These are phyloP conservation scores for Coniosporium apollinis DNA, from an alignment of 495 filamentous ascomycete species.

Conservation along the genomic window DNA sequence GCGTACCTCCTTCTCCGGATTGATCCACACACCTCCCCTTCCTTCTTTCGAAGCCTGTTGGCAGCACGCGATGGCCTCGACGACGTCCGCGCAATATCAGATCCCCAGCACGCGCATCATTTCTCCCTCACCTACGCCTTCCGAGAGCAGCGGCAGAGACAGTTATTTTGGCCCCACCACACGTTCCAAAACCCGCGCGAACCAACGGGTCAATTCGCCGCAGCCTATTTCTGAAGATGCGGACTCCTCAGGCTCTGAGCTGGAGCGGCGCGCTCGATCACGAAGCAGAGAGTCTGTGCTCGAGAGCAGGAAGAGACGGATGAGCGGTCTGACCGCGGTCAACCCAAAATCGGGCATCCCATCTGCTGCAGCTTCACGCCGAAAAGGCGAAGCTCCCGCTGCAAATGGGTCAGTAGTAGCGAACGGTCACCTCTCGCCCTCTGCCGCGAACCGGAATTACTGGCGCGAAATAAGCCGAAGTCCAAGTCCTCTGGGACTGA, in stretches of 20 bases:
- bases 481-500: conserved; percentile 81
- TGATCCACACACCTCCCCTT: conserved; percentile 12
- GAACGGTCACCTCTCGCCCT: conserved; percentile 61
- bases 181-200: conserved; percentile 16
- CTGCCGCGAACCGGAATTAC: conserved; percentile 33
- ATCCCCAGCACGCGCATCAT: conserved; percentile 27
- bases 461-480: conserved; percentile 75
- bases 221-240: conserved; percentile 11
- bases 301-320: conserved; percentile 13
- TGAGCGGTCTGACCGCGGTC: conserved; percentile 13
- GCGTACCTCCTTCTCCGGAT: conserved; percentile 9
- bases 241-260: conserved; percentile 14
- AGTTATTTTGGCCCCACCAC: conserved; percentile 26
- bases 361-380: conserved; percentile 4
- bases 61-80: conserved; percentile 18
- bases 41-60: conserved; percentile 13
- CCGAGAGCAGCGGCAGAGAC: conserved; percentile 19
- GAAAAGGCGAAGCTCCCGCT: conserved; percentile 9
- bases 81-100: conserved; percentile 17
- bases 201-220: conserved; percentile 14
- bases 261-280: conserved; percentile 19
- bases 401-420: conserved; percentile 20
- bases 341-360: conserved; percentile 9
- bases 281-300: conserved; percentile 18
- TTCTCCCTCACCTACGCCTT: conserved; percentile 28